Evolutionary conservation across 768 basidiomycete genomes (phyloP).

Genomic region (Cyathus striatus): DNA sequence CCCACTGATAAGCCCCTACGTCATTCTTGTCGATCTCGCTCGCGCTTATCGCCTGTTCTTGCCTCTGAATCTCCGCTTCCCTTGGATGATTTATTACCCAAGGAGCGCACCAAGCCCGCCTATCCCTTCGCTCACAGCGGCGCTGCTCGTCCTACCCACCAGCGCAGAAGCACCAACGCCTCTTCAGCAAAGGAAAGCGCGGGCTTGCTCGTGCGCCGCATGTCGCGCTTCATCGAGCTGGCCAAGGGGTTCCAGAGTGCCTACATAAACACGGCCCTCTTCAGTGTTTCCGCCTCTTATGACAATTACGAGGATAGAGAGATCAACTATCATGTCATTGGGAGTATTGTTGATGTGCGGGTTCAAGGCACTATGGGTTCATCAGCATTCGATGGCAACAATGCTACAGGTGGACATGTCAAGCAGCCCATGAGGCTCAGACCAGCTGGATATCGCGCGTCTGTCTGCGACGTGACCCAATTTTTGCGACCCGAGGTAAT

Average conservation of each 20-base stretch:
- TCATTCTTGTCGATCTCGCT: conserved; percentile 30
- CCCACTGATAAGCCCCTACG: conserved; percentile 9
- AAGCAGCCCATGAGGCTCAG: conserved; percentile 15
- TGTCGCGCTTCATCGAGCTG: conserved; percentile 39
- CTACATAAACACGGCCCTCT: conserved; percentile 51
- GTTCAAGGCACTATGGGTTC: not conserved
- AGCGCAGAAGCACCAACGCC: conserved; percentile 15
- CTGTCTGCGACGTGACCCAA: conserved; percentile 32
- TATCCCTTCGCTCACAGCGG: conserved; percentile 6
- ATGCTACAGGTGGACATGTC: conserved; percentile 1
- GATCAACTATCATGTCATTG: conserved; percentile 6
- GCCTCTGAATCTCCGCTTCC: conserved; percentile 32
- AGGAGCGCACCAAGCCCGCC: not conserved
- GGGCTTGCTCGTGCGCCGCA: conserved; percentile 16
- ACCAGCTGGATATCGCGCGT: conserved; percentile 39
- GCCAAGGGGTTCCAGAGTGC: conserved; percentile 55
- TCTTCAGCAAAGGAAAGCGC: conserved; percentile 14
- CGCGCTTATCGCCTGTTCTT: conserved; percentile 27
- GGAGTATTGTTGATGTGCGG: conserved; percentile 3
- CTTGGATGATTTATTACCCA: conserved; percentile 2
- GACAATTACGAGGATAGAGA: conserved; percentile 17
- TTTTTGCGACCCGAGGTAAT: conserved; percentile 29
- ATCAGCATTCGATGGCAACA: conserved; percentile 3
- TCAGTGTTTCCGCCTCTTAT: conserved; percentile 28
- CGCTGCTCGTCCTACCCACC: not conserved